These are phyloP conservation scores for Backusella circina DNA, from an alignment of 192 early-diverging fungal species.

Conservation along the genomic window DNA sequence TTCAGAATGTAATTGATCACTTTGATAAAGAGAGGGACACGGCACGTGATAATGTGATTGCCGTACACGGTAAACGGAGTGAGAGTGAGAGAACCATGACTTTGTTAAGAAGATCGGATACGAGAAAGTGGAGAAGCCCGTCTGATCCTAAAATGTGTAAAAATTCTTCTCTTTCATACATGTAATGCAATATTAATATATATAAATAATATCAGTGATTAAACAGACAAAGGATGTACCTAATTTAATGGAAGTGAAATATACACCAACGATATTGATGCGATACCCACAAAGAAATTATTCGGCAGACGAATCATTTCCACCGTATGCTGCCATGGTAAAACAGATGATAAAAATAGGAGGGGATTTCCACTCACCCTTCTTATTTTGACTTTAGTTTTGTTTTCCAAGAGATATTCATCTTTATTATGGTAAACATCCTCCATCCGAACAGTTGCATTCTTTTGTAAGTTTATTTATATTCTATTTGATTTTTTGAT, in stretches of 20 bases:
- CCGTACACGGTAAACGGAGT: conserved; percentile 14
- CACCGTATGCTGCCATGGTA: conserved; percentile 33
- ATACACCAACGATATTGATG: conserved; percentile 22
- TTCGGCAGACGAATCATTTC: conserved; percentile 19
- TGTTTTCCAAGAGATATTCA: conserved; percentile 35
- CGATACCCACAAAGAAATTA: conserved; percentile 24
- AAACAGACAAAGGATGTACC: conserved; percentile 2
- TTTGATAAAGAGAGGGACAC: conserved; percentile 36
- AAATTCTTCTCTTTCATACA: neutral
- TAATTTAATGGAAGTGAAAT: conserved; percentile 26
- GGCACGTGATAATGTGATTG: conserved; percentile 32
- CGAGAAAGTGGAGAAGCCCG: conserved; percentile 6
- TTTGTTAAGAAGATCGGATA: neutral
- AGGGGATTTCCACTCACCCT: neutral
- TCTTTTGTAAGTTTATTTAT: conserved; percentile 29
- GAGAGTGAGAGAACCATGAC: conserved; percentile 12
- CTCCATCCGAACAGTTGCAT: conserved; percentile 25
- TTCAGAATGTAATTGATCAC: conserved; percentile 29
- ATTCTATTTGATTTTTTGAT: neutral
- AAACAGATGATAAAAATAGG: neutral
- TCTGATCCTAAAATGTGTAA: conserved; percentile 9
- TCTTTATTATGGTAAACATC: conserved; percentile 18
- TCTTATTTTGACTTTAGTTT: conserved; percentile 19
- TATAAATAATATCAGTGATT: neutral
- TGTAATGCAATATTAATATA: no score